phyloP scores from a whole-genome alignment of 495 filamentous ascomycete species.

The Hyaloscypha finlandica region DNA sequence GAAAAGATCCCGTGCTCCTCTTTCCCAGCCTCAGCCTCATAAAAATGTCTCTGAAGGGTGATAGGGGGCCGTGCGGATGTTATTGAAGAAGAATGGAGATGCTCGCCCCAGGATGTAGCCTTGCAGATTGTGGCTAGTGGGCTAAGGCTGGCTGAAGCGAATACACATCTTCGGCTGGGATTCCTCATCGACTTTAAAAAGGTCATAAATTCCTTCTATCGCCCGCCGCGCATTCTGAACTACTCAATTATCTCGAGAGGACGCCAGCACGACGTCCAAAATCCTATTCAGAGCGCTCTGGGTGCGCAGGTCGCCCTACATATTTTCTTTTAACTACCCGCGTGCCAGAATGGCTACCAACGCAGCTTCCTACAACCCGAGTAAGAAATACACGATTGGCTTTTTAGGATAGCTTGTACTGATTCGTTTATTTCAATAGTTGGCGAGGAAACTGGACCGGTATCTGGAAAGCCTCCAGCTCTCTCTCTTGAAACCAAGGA shows the following conservation, averaged over 20 bases:
- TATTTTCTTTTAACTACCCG: conserved; percentile 34
- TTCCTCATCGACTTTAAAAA: conserved; percentile 7
- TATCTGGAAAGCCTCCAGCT: conserved; percentile 47
- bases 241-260: conserved; percentile 24
- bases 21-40: not conserved
- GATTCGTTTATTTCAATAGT: conserved; percentile 36
- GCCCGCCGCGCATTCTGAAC: conserved; percentile 2
- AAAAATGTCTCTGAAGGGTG: not conserved
- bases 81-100: not conserved
- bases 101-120: not conserved
- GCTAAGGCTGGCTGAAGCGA: not conserved
- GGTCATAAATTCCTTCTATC: not conserved
- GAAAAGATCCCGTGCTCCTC: not conserved
- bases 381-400: conserved; percentile 39
- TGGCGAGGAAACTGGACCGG: conserved; percentile 54
- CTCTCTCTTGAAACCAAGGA: conserved; percentile 49
- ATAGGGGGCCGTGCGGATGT: not conserved
- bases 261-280: conserved; percentile 43
- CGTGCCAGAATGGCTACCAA: conserved; percentile 59
- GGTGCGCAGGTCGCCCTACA: conserved; percentile 41
- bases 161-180: not conserved
- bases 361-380: conserved; percentile 56
- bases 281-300: conserved; percentile 39
- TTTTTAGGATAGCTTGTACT: conserved; percentile 13
- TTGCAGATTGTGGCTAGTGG: conserved; percentile 11